Evolutionary conservation across 1,284 basidiomycete genomes (phyloP), one percentile per base, ranked within the genome.

Genomic region (Moniliella sp.): DNA sequence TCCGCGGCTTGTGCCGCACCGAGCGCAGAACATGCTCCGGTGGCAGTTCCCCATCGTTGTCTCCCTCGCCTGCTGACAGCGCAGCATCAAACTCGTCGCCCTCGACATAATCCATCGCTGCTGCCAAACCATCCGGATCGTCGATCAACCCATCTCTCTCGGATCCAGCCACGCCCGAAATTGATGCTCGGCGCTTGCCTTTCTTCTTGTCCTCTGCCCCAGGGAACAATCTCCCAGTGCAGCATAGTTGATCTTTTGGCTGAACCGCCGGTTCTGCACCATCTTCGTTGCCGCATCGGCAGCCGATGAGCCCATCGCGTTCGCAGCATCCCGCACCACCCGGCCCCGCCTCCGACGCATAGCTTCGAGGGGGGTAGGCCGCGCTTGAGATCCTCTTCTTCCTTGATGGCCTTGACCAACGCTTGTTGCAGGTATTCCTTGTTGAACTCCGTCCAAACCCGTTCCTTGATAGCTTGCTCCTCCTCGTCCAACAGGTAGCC

Each of bases 401-500:
- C 21, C 40, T 59, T 57, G 29, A 59, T 40, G 34, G 54, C 50
- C 30, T 48, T 50, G 17, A 48, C 43, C 30, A 59, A 43, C 25
- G 41, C 45, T 28, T 78, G 75, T 58, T 91, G 80, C 31, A 97
- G 64, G 65, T 91, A 97, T 33, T 91, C 83, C 44, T 72, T 73
- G 63, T 97, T 97, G 57, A 84, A 69, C 16, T 88, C 83, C 40
- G 94, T 79, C 91, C 91, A 97, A 12, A 97, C 74, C 15, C 84
- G 74, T 53, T 88, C 83, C 60, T 86, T 91, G 53, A 83, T 71
- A 56, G 70, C 73, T 4, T 81, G 76, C 61, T 94, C 88, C 15
- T 80, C 78, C 28, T 79, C 75, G 8, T 70, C 75, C 29, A 93
- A 64, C 37, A 91, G 68, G 58, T 64, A 83, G 15, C 65, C 66